Evolutionary conservation across 2,329 filamentous ascomycete species (phyloP).

Genomic region (Coniochaeta sp.): DNA sequence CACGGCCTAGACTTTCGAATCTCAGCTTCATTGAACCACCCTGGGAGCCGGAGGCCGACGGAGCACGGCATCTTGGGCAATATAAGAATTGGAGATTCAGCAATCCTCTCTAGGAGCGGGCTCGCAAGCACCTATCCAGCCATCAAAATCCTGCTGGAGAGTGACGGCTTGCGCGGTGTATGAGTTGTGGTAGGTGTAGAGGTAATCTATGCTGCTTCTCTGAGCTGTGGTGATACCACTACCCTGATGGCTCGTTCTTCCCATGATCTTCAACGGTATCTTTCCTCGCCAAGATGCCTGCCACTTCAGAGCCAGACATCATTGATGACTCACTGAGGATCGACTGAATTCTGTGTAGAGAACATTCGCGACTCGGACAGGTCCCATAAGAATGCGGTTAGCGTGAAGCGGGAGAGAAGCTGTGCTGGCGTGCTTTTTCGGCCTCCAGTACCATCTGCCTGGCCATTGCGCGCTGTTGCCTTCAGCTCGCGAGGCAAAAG

Average conservation of each 20-base stretch:
- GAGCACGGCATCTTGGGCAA: not conserved
- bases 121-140: no score
- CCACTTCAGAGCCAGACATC: no score
- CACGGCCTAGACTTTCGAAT: no score
- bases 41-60: not conserved
- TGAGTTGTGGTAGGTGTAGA: not conserved
- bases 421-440: slow-evolving; percentile 14
- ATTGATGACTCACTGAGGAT: no score
- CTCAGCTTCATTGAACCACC: not conserved
- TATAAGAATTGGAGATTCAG: no score
- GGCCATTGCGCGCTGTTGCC: slow-evolving; percentile 5
- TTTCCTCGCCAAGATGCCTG: no score
- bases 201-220: not conserved
- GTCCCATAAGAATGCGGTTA: slow-evolving; percentile 16
- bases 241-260: not conserved
- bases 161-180: not conserved
- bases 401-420: slow-evolving; percentile 5
- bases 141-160: not conserved
- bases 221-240: not conserved
- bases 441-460: slow-evolving; percentile 8
- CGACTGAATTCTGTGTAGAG: no score
- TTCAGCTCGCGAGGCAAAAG: slow-evolving; percentile 9
- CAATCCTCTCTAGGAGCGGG: no score
- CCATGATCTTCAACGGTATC: not conserved
- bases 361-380: no score